Evolutionary conservation across 2,329 filamentous ascomycete species (phyloP).

Genomic region (Diaporthe velutina): DNA sequence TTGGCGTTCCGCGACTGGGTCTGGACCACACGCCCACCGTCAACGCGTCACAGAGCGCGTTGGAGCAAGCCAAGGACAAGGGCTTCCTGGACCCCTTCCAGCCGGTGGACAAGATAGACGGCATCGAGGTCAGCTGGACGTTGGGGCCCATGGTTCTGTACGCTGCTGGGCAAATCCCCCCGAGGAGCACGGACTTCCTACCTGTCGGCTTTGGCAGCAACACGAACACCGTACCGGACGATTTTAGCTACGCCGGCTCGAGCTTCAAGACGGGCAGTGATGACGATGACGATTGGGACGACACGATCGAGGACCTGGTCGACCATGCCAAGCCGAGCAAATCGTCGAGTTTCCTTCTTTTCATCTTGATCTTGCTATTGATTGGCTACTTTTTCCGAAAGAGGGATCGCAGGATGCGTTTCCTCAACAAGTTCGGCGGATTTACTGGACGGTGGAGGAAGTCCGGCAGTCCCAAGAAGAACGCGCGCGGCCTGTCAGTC

Average conservation of each 20-base stretch:
- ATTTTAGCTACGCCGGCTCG: conserved; percentile 88
- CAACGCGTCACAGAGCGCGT: conserved; percentile 80
- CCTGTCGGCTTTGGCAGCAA: conserved; percentile 97
- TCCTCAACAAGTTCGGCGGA: conserved; percentile 67
- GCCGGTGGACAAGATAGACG: conserved; percentile 91
- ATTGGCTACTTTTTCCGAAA: conserved; percentile 82
- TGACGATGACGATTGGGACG: conserved; percentile 67
- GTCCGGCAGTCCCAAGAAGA: conserved; percentile 62
- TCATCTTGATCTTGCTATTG: conserved; percentile 79
- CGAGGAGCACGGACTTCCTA: conserved; percentile 68
- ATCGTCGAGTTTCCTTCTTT: conserved; percentile 80
- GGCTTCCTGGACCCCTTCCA: conserved; percentile 89
- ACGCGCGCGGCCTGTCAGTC: conserved; percentile 59
- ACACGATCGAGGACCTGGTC: conserved; percentile 70
- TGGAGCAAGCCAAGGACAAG: conserved; percentile 77
- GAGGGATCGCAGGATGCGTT: conserved; percentile 77
- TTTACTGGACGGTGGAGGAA: conserved; percentile 56
- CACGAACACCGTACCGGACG: conserved; percentile 71
- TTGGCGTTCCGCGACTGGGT: conserved; percentile 89
- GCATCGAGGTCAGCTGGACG: conserved; percentile 96
- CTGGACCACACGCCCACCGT: conserved; percentile 72
- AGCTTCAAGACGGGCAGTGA: conserved; percentile 59
- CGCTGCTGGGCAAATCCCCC: conserved; percentile 87
- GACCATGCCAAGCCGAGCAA: conserved; percentile 75
- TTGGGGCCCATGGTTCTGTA: conserved; percentile 97